Evolutionary conservation across 2,329 filamentous ascomycete species (phyloP).

Genomic region (Harringtonia lauricola): DNA sequence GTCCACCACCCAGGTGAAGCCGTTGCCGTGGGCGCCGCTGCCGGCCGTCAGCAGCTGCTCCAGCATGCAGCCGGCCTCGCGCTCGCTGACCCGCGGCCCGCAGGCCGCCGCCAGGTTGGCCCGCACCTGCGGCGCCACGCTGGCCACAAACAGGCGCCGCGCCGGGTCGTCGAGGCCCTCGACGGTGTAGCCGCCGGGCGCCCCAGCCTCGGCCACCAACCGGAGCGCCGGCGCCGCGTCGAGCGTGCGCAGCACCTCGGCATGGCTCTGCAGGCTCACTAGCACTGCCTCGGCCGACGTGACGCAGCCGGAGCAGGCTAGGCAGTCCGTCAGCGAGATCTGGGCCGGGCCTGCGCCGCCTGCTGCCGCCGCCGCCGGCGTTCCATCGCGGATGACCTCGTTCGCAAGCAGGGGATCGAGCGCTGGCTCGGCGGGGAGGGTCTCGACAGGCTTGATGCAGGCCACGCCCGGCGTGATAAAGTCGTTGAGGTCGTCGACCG

Average conservation of each 20-base stretch:
- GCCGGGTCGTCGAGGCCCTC: slow-evolving; percentile 44
- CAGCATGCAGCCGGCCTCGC: slow-evolving; percentile 71
- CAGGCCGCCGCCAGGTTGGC: slow-evolving; percentile 83
- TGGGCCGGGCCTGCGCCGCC: slow-evolving; percentile 56
- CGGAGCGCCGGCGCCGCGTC: slow-evolving; percentile 51
- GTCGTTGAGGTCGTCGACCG: slow-evolving; percentile 93
- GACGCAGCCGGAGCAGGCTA: slow-evolving; percentile 94
- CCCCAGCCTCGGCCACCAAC: slow-evolving; percentile 14
- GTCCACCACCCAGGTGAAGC: slow-evolving; percentile 83
- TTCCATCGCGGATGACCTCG: slow-evolving; percentile 91
- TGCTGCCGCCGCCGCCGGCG: slow-evolving; percentile 44
- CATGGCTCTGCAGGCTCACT: slow-evolving; percentile 86
- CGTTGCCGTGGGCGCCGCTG: slow-evolving; percentile 63
- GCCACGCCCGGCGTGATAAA: slow-evolving; percentile 97
- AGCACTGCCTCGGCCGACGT: slow-evolving; percentile 97
- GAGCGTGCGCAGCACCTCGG: slow-evolving; percentile 75
- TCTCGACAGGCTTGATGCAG: slow-evolving; percentile 96
- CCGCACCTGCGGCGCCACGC: slow-evolving; percentile 81
- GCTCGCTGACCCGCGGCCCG: slow-evolving; percentile 58
- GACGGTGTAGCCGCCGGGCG: slow-evolving; percentile 21
- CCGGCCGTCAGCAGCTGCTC: slow-evolving; percentile 62
- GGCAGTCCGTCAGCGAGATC: slow-evolving; percentile 93
- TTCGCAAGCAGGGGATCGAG: slow-evolving; percentile 38
- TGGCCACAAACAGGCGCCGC: slow-evolving; percentile 79
- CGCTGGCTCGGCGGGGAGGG: slow-evolving; percentile 56